These are phyloP conservation scores for Apophysomyces ossiformis DNA, from an alignment of 371 early-diverging fungal genomes.

Conservation along the genomic window DNA sequence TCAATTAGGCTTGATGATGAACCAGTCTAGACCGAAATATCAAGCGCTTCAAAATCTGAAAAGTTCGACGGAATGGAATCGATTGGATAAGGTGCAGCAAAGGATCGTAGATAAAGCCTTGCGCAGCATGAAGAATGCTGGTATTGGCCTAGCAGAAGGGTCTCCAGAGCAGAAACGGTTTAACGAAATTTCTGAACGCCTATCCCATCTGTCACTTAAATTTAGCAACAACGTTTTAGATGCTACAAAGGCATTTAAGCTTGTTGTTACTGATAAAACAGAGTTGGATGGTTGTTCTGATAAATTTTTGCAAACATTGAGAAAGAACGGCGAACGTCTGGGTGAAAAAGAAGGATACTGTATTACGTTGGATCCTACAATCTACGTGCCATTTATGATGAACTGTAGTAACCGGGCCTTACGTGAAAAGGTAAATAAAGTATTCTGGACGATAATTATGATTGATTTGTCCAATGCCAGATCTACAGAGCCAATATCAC, in stretches of 20 bases:
- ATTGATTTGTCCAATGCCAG: slow-evolving; percentile 20
- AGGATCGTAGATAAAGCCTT: slow-evolving; percentile 63
- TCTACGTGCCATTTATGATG: slow-evolving; percentile 69
- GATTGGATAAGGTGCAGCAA: slow-evolving; percentile 57
- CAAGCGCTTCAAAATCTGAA: slow-evolving; percentile 57
- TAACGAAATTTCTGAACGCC: slow-evolving; percentile 60
- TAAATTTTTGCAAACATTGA: slow-evolving; percentile 51
- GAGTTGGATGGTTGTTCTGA: slow-evolving; percentile 61
- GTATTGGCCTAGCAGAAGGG: slow-evolving; percentile 62
- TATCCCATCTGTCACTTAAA: slow-evolving; percentile 57
- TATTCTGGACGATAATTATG: background rate
- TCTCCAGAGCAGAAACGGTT: slow-evolving; percentile 58
- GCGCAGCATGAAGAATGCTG: slow-evolving; percentile 63
- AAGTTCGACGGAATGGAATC: slow-evolving; percentile 42
- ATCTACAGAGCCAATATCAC: slow-evolving; percentile 61
- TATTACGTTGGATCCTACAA: slow-evolving; percentile 65
- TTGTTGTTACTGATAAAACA: slow-evolving; percentile 47
- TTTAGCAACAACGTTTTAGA: slow-evolving; percentile 69
- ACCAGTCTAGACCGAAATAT: slow-evolving; percentile 63
- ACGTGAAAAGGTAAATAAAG: slow-evolving; percentile 52
- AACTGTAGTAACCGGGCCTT: slow-evolving; percentile 63
- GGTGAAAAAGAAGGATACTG: slow-evolving; percentile 60
- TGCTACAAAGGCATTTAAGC: slow-evolving; percentile 64
- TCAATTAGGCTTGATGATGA: slow-evolving; percentile 59
- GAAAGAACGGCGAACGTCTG: slow-evolving; percentile 52